phyloP scores from a whole-genome alignment of 163 green algal species.

The Trebouxiophyceae sp. region DNA sequence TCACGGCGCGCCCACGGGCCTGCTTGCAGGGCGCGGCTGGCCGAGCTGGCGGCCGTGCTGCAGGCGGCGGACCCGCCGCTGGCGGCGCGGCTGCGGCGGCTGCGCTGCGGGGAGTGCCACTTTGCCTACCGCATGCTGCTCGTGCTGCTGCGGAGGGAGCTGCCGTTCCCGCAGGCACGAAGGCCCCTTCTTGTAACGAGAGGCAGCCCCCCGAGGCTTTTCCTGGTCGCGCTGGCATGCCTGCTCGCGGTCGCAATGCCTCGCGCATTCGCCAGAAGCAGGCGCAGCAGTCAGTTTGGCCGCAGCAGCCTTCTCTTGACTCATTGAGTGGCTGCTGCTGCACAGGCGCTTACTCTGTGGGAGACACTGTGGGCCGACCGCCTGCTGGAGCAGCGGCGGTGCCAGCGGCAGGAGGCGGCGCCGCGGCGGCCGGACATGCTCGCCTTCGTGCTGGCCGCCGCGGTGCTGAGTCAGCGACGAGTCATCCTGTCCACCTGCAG shows the following conservation, averaged over 20 bases:
- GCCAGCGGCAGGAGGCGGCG: conserved; percentile 9
- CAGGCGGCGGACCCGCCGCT: conserved; percentile 38
- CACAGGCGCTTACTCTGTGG: too few species aligned
- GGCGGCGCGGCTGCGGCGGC: conserved; percentile 22
- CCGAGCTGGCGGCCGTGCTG: conserved; percentile 33
- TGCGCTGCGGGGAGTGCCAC: conserved; percentile 54
- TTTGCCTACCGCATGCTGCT: conserved; percentile 89
- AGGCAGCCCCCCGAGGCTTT: too few species aligned
- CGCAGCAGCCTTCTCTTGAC: too few species aligned
- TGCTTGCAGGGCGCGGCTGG: neutral
- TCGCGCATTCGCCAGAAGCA: too few species aligned
- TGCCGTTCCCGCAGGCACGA: neutral
- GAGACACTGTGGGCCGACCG: too few species aligned
- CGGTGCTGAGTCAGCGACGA: neutral
- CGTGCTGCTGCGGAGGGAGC: conserved; percentile 46
- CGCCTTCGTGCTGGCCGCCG: neutral
- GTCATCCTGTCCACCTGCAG: neutral
- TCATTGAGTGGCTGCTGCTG: too few species aligned
- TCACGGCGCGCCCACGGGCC: neutral
- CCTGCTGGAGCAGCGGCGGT: too few species aligned
- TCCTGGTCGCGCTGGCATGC: too few species aligned
- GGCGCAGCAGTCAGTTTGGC: too few species aligned
- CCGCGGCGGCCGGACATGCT: conserved; percentile 20
- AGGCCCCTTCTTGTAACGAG: too few species aligned
- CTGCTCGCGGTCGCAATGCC: too few species aligned